phyloP scores from a whole-genome alignment of 306 rosid genomes.

The Prinsepia uniflora region DNA sequence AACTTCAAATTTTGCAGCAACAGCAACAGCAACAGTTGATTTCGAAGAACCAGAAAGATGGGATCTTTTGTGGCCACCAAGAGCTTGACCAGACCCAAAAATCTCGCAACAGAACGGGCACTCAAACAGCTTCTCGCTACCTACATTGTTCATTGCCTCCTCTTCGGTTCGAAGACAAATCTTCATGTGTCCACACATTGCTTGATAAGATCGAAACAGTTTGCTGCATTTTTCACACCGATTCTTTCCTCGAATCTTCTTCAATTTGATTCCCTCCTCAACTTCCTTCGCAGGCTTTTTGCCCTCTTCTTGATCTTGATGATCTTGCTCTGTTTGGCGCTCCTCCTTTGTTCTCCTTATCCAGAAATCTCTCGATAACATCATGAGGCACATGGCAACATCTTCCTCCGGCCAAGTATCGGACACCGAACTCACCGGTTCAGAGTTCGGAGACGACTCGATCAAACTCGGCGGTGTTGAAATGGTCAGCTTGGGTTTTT shows the following conservation, averaged over 20 bases:
- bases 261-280: conserved; percentile 33
- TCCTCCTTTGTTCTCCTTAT: conserved; percentile 8
- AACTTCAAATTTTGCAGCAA: neutral
- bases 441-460: conserved; percentile 39
- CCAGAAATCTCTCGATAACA: conserved; percentile 79
- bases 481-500: conserved; percentile 24
- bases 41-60: conserved; percentile 42
- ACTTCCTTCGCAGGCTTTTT: conserved; percentile 10
- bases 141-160: conserved; percentile 16
- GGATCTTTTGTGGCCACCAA: conserved; percentile 91
- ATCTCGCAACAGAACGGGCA: conserved; percentile 70
- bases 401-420: conserved; percentile 67
- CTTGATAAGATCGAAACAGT: conserved; percentile 57
- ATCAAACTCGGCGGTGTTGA: conserved; percentile 23
- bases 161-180: conserved; percentile 36
- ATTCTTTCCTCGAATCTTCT: conserved; percentile 39
- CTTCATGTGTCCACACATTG: conserved; percentile 57
- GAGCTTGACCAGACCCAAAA: conserved; percentile 84
- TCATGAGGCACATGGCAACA: conserved; percentile 69
- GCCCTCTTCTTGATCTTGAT: conserved; percentile 17
- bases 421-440: conserved; percentile 59
- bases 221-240: conserved; percentile 51
- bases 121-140: conserved; percentile 37
- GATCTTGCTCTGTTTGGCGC: conserved; percentile 12
- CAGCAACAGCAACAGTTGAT: neutral